Base-by-base conservation (phyloP, 306 rosid genomes). In the Corylus heterophylla region DNA sequence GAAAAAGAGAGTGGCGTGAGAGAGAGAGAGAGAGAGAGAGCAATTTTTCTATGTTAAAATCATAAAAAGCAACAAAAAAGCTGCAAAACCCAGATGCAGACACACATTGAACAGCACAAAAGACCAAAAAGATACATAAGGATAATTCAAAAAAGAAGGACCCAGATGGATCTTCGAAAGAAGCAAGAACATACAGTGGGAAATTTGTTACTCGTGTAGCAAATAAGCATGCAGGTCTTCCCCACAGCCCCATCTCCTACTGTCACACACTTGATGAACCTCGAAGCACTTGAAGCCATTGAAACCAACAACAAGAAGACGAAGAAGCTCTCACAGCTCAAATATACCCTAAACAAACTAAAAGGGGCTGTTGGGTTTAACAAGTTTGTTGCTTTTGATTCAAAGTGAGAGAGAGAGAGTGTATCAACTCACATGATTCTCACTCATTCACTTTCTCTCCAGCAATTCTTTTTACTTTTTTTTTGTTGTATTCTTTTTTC, bases 241-340 rank as follows among this genome's bases (percentile, higher is more conserved):
- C 98, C 98, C 10, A 93, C 97, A 74, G 97, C 97, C 37, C 98
- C 98, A 73, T 93, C 98, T 74, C 98, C 98, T 14, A 93, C 97
- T 0, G 97, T 93, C 22, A 93, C 98, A 74, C 98, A 93, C 83
- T 93, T 93, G 83, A 93, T 91, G 90, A 93, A 93, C 91, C 86
- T 89, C 45, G 98, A 93, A 82, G 88, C 96, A 78, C 86, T 88
- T 48, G 98, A 82, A 75, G 97, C 90, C 98, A 94, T 94, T 76
- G 87, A 71, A 80, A 67, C 80, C 78, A 70, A 12, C 22, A 51
- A 71, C 72, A 71, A 67, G 35, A 48, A 74, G 54, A 49, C 17
- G 80, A 67, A 83, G 70, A 79, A 67, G 12, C 64, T 77, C 81
- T 58, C 58, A 58, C 69, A 74, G 64, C 71, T 42, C 49, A 56